Base-by-base conservation (phyloP, 441 rosid species). In the Populus hybrid region DNA sequence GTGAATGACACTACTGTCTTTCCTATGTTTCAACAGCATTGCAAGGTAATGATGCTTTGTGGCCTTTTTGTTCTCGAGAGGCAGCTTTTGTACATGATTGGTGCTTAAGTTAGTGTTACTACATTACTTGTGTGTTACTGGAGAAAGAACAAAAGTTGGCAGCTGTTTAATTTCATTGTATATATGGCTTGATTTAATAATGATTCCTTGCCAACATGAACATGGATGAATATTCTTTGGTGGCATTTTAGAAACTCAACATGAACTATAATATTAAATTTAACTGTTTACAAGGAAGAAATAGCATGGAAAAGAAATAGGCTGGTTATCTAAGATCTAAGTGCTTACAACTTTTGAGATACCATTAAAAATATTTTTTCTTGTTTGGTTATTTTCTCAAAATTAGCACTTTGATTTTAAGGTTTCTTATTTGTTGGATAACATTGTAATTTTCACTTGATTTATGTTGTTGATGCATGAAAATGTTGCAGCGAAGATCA, bases 1-100 rank as follows among this genome's bases (percentile, higher is more conserved):
- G 97, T 93, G 73, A 93, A 91, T 77, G 99, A 96, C 81, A 76
- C 87, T 69, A 85, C 86, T 24, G 97, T 96, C 81, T 89, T 93
- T 82, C 95, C 94, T 18, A 88, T 86, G 89, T 96, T 96, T 85
- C 93, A 93, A 78, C 90, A 84, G 84, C 92, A 96, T 79, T 96
- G 99, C 91, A 90, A 86, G 94, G 99, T 82, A 90, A 89, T 46
- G 20, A 46, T 40, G 20, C 18, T 46, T 46, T 50, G 40, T 61
- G 40, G 36, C 66, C n/a, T 80, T 16, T 65, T 35, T 50, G n/a
- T 75, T 36, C n/a, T 24, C 34, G 8, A 64, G 3, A 73, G 24
- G 72, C 20, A 26, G 67, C 30, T 61, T 7, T 34, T 79, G 69
- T 18, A 42, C 14, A 57, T 14, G 12, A 20, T 67, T 50, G 77